A percentile compares a stretch with the other conserved stretches of the same genome.
Evolutionary conservation across 2,329 filamentous ascomycete species (phyloP).

Genomic region (Furcasterigmium furcatum): DNA sequence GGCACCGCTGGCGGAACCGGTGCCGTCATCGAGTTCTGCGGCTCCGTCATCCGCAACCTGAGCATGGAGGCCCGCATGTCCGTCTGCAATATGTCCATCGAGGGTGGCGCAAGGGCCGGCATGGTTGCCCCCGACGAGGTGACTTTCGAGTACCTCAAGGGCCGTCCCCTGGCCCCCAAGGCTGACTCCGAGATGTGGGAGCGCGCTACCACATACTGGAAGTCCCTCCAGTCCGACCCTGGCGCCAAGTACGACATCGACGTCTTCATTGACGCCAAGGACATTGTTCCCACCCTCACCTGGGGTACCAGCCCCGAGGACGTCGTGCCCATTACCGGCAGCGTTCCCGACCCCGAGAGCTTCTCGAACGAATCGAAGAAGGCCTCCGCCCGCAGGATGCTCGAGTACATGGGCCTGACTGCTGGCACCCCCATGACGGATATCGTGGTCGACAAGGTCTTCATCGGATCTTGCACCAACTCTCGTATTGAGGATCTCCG

Average conservation of each 20-base stretch:
- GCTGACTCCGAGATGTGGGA: slow-evolving; percentile 85
- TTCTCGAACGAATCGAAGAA: slow-evolving; percentile 81
- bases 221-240: slow-evolving; percentile 77
- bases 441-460: slow-evolving; percentile 91
- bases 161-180: slow-evolving; percentile 82
- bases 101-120: slow-evolving; percentile 89
- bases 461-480: slow-evolving; percentile 98
- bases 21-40: slow-evolving; percentile 95
- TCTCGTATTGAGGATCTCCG: slow-evolving; percentile 94
- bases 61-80: slow-evolving; percentile 99
- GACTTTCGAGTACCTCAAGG: slow-evolving; percentile 94
- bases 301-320: slow-evolving; percentile 98
- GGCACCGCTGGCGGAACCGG: slow-evolving; percentile 94
- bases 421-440: slow-evolving; percentile 88
- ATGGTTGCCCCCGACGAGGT: slow-evolving; percentile 95
- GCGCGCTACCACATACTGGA: slow-evolving; percentile 85
- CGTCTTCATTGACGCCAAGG: slow-evolving; percentile 85
- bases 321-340: slow-evolving; percentile 87
- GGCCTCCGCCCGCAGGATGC: slow-evolving; percentile 71
- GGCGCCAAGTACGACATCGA: slow-evolving; percentile 87
- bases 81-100: slow-evolving; percentile 99
- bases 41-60: slow-evolving; percentile 82
- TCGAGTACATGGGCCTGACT: slow-evolving; percentile 94
- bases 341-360: slow-evolving; percentile 86
- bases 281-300: slow-evolving; percentile 88